Conservation (phyloP, 75 land plant genomes). For the Pinus taeda region DNA sequence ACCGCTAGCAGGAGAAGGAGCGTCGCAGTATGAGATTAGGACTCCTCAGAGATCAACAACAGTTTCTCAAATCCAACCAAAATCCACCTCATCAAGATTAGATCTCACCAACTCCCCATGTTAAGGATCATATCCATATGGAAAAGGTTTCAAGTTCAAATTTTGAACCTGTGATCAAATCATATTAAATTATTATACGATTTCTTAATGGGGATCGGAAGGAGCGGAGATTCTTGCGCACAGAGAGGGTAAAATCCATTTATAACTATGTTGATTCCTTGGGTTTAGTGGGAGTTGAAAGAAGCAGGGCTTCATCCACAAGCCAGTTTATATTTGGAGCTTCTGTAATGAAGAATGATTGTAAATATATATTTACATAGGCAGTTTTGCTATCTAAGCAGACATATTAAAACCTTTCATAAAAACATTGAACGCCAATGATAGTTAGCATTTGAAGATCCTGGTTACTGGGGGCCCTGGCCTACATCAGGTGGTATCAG, state of each 20-base stretch:
- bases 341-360: conserved; percentile 27
- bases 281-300: conserved; percentile 41
- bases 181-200: conserved; percentile 29
- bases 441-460: too few relatives aligned
- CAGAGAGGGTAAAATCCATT: conserved; percentile 44
- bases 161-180: too few relatives aligned
- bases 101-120: too few relatives aligned
- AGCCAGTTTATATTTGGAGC: conserved; percentile 68
- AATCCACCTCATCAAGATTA: conserved; percentile 1
- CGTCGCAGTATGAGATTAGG: conserved; percentile 3
- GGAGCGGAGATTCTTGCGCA: conserved; percentile 53
- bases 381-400: background rate
- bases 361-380: background rate
- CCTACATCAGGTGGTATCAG: too few relatives aligned
- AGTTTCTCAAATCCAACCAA: conserved; percentile 1
- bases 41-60: conserved; percentile 2
- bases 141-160: too few relatives aligned
- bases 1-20: conserved; percentile 4
- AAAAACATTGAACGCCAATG: too few relatives aligned
- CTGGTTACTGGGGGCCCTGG: too few relatives aligned
- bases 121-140: too few relatives aligned
- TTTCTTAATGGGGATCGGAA: conserved; percentile 81
- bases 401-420: background rate
- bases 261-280: conserved; percentile 77
- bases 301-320: conserved; percentile 77